Evolutionary conservation across 805 yeast genomes (phyloP).

Genomic region (Candida nonsorbophila): DNA sequence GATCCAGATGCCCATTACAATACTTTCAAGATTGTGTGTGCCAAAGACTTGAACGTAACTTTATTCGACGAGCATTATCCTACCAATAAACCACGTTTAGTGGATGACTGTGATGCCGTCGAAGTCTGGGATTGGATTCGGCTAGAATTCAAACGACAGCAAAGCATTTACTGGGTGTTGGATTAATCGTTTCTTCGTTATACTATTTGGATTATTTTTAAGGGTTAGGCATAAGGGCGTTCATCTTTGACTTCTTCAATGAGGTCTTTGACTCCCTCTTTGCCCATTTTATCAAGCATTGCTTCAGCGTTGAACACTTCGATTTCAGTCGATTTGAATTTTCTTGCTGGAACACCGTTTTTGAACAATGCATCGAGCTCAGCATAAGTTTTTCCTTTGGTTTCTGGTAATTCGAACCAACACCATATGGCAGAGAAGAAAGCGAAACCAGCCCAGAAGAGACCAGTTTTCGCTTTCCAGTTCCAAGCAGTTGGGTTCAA

Average conservation of each 20-base stretch:
- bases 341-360: conserved; percentile 30
- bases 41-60: conserved; percentile 9
- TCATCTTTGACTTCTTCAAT: too few species aligned
- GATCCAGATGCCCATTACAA: conserved; percentile 18
- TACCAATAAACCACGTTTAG: conserved; percentile 18
- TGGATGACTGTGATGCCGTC: conserved; percentile 22
- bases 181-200: too few species aligned
- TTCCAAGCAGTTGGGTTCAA: conserved; percentile 37
- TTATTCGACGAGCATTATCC: conserved; percentile 13
- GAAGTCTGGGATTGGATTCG: conserved; percentile 26
- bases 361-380: conserved; percentile 52
- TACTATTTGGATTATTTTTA: too few species aligned
- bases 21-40: conserved; percentile 20
- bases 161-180: too few species aligned
- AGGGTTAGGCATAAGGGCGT: too few species aligned
- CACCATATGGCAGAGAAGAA: conserved; percentile 31
- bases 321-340: conserved; percentile 33
- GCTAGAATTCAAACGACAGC: conserved; percentile 15
- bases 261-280: conserved; percentile 24
- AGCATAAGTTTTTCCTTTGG: conserved; percentile 49
- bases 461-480: conserved; percentile 38
- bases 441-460: conserved; percentile 32
- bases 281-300: conserved; percentile 30
- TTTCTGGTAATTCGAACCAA: conserved; percentile 52
- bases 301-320: conserved; percentile 35